A percentile compares a stretch with the other conserved stretches of the same genome.
Conservation (phyloP, 192 early-diverging fungal genomes). For the Coemansia interrupta region DNA sequence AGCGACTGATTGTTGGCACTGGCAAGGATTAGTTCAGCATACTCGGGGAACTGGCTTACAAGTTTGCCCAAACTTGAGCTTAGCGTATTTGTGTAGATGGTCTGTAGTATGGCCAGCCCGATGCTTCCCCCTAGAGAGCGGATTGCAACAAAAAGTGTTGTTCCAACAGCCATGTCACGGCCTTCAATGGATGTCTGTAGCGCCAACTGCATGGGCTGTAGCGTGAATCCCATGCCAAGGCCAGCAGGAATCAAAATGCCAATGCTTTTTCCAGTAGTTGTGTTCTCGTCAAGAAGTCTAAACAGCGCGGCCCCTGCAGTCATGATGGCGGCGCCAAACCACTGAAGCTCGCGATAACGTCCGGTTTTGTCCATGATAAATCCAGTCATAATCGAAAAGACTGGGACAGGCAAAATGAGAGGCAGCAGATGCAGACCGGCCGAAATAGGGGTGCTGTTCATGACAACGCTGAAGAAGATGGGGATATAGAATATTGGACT, state of each 20-base stretch:
- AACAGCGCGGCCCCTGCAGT: conserved; percentile 56
- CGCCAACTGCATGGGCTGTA: conserved; percentile 63
- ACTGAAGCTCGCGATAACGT: conserved; percentile 49
- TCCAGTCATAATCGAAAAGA: conserved; percentile 55
- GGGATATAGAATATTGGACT: conserved; percentile 61
- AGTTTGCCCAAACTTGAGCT: conserved; percentile 17
- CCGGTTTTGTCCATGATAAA: conserved; percentile 54
- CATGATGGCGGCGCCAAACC: conserved; percentile 55
- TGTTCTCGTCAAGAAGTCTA: conserved; percentile 53
- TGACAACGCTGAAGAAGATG: conserved; percentile 61
- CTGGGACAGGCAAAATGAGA: conserved; percentile 54
- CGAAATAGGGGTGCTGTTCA: conserved; percentile 52
- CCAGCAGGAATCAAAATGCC: conserved; percentile 55
- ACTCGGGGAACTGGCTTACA: conserved; percentile 13
- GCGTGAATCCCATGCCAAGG: conserved; percentile 57
- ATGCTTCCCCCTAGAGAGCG: conserved; percentile 59
- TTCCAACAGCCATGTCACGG: conserved; percentile 62
- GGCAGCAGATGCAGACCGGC: conserved; percentile 67
- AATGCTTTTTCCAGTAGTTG: conserved; percentile 50
- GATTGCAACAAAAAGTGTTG: conserved; percentile 61
- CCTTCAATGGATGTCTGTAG: conserved; percentile 61
- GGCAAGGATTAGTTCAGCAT: conserved; percentile 3
- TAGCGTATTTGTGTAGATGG: conserved; percentile 51
- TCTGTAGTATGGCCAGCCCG: conserved; percentile 58
- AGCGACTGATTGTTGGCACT: conserved; percentile 35